Evolutionary conservation across 1,284 basidiomycete genomes (phyloP).

Genomic region (Tilletia indica): DNA sequence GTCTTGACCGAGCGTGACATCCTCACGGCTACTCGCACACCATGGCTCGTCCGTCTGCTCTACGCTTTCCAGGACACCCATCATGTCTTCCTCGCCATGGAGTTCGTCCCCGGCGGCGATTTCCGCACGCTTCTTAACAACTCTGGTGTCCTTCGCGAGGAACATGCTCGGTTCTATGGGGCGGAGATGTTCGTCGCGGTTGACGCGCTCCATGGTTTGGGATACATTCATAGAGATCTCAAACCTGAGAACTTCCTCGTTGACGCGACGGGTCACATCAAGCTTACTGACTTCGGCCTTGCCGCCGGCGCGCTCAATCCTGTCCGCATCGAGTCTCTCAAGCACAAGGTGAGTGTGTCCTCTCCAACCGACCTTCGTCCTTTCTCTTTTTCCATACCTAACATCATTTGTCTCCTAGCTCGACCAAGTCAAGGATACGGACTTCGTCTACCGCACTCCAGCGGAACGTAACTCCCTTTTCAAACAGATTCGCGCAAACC

Average conservation of each 20-base stretch:
- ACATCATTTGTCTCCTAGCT: slow-evolving; percentile 62
- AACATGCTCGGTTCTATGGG: slow-evolving; percentile 55
- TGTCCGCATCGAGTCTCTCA: slow-evolving; percentile 88
- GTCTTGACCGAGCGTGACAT: slow-evolving; percentile 55
- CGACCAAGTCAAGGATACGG: slow-evolving; percentile 92
- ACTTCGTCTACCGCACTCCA: slow-evolving; percentile 85
- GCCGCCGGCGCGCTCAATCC: slow-evolving; percentile 96
- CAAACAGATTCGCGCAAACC: slow-evolving; percentile 83
- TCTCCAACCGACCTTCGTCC: background rate
- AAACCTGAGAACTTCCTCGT: slow-evolving; percentile 99
- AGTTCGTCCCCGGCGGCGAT: slow-evolving; percentile 59
- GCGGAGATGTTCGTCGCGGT: slow-evolving; percentile 55
- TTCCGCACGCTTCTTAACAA: slow-evolving; percentile 56
- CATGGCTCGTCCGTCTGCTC: slow-evolving; percentile 52
- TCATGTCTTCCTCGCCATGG: slow-evolving; percentile 59
- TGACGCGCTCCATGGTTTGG: slow-evolving; percentile 51
- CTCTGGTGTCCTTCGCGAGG: slow-evolving; percentile 59
- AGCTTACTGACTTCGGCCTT: slow-evolving; percentile 96
- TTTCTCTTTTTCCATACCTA: background rate
- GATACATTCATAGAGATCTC: slow-evolving; percentile 76
- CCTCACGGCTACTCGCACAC: slow-evolving; percentile 52
- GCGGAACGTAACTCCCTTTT: slow-evolving; percentile 93
- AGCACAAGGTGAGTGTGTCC: slow-evolving; percentile 70
- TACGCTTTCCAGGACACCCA: slow-evolving; percentile 55
- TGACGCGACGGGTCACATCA: slow-evolving; percentile 92